These are phyloP conservation scores for Canariomyces notabilis DNA, from an alignment of 2,329 filamentous ascomycete species.

Conservation along the genomic window DNA sequence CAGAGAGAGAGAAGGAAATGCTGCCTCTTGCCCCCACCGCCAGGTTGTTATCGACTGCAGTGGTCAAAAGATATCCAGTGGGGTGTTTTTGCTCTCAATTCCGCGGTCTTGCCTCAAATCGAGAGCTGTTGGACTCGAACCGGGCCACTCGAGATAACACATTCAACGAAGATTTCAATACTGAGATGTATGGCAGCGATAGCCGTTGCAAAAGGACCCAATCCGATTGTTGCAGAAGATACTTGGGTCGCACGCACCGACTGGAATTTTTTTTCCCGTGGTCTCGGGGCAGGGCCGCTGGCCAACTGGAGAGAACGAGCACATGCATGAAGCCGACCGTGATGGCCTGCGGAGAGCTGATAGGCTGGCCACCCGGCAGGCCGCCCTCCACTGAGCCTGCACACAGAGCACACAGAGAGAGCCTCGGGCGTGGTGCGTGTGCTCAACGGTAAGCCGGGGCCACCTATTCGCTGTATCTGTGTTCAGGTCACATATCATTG, in stretches of 20 bases:
- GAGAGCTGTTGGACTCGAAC: neutral
- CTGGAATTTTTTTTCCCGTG: slow-evolving; percentile 12
- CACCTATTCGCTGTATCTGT: slow-evolving; percentile 24
- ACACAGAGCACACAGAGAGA: slow-evolving; percentile 16
- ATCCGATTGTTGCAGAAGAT: slow-evolving; percentile 10
- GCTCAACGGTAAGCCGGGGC: slow-evolving; percentile 16
- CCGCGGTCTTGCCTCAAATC: neutral
- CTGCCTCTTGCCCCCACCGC: too few species aligned
- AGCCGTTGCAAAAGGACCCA: slow-evolving; percentile 16
- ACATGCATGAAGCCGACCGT: slow-evolving; percentile 23
- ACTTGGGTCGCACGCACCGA: slow-evolving; percentile 17
- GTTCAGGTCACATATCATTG: slow-evolving; percentile 19
- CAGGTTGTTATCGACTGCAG: too few species aligned
- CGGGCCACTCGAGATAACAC: too few species aligned
- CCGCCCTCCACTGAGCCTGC: slow-evolving; percentile 20
- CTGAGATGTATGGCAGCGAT: too few species aligned
- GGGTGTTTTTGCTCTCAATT: neutral
- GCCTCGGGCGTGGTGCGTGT: slow-evolving; percentile 15
- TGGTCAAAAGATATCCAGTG: too few species aligned
- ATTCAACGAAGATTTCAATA: too few species aligned
- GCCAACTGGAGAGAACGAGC: slow-evolving; percentile 21
- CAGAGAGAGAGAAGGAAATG: too few species aligned
- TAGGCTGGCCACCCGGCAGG: slow-evolving; percentile 20
- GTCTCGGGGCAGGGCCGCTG: slow-evolving; percentile 14
- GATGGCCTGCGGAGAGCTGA: slow-evolving; percentile 20